These are phyloP conservation scores for Cephalotrichum gorgonifer DNA, from an alignment of 2,329 filamentous ascomycete species.

Conservation along the genomic window DNA sequence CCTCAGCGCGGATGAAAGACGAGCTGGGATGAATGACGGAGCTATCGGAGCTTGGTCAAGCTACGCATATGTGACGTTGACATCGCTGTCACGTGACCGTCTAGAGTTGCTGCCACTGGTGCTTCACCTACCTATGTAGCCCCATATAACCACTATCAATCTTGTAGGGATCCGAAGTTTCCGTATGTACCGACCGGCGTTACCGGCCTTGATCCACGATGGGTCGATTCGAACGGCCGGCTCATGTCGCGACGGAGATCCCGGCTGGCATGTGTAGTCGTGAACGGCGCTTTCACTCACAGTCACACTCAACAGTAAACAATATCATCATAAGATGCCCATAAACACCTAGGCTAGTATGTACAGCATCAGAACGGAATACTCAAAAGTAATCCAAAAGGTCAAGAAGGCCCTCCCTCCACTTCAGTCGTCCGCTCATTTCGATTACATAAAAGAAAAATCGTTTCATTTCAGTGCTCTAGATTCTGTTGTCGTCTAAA, in stretches of 20 bases:
- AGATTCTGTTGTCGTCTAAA: background rate
- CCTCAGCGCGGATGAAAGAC: background rate
- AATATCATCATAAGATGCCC: background rate
- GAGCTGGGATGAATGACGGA: background rate
- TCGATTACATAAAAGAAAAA: no score
- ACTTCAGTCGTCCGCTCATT: background rate
- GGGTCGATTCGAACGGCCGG: no score
- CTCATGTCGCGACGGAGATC: no score
- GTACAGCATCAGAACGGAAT: slow-evolving; percentile 5
- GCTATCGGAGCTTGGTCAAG: background rate
- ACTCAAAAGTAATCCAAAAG: background rate
- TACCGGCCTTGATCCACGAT: no score
- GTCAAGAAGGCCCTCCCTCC: background rate
- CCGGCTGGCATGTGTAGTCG: no score
- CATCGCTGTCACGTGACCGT: background rate
- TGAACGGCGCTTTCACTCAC: no score
- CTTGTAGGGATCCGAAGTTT: no score
- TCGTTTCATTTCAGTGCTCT: background rate
- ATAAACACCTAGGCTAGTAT: background rate
- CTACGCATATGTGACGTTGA: background rate
- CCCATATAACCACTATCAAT: no score
- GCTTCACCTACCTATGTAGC: background rate
- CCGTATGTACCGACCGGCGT: no score
- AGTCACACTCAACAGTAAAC: background rate
- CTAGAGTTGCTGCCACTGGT: background rate